These are phyloP conservation scores for Bipolaris victoriae DNA, from an alignment of 2,329 filamentous ascomycete genomes.

Conservation along the genomic window DNA sequence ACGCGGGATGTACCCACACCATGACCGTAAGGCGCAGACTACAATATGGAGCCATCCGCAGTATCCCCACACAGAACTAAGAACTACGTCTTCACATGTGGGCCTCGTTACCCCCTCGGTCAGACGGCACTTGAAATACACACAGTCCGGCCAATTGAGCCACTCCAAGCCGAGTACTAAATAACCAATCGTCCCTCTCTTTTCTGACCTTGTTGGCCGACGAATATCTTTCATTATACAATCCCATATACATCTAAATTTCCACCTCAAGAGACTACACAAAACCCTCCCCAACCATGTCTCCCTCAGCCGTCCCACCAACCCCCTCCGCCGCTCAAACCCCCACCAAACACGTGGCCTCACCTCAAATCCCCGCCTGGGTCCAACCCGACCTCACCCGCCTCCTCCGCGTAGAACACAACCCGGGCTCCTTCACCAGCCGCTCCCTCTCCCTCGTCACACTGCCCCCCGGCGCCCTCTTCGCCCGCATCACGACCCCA, in stretches of 20 bases:
- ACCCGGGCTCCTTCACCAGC: constrained; percentile 50
- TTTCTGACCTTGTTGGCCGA: no score
- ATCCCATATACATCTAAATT: neutral
- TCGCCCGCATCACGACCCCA: constrained; percentile 56
- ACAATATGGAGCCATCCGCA: constrained; percentile 23
- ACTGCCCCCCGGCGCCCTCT: constrained; percentile 59
- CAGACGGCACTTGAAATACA: neutral
- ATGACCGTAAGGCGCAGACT: constrained; percentile 8
- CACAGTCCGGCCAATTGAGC: no score
- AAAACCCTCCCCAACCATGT: constrained; percentile 25
- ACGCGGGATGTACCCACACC: neutral
- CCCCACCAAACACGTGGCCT: constrained; percentile 27
- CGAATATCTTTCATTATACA: neutral
- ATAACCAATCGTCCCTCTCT: constrained; percentile 4
- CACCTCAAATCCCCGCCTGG: constrained; percentile 40
- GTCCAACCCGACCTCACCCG: constrained; percentile 48
- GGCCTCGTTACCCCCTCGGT: constrained; percentile 6
- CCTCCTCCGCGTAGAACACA: constrained; percentile 49
- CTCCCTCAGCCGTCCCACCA: constrained; percentile 36
- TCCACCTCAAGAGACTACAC: neutral
- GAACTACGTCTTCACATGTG: constrained; percentile 15
- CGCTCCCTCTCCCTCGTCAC: constrained; percentile 57
- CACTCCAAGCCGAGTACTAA: constrained; percentile 18
- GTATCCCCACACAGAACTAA: constrained; percentile 12
- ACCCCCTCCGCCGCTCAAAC: constrained; percentile 21